Conservation (phyloP, 768 basidiomycete genomes). For the Russula lepida region DNA sequence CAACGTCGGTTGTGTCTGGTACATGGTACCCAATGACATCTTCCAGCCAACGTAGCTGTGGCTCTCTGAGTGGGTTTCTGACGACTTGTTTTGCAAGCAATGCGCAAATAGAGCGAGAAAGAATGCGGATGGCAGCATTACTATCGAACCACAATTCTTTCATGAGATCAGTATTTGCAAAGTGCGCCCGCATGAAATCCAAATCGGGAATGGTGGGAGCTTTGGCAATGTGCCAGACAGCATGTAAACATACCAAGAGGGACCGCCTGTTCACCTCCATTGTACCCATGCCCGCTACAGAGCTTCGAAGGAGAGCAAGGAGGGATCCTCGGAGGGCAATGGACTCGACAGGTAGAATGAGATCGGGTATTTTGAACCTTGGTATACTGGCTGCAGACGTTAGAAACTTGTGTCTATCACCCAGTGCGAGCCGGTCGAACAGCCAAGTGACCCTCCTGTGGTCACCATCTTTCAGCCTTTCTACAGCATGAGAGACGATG, state of each 20-base stretch:
- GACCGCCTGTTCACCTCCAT: not conserved
- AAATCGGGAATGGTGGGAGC: not conserved
- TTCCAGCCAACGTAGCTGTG: not conserved
- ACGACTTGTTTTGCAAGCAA: not conserved
- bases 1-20: not conserved
- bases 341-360: not conserved
- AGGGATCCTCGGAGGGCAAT: not conserved
- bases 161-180: not conserved
- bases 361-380: not conserved
- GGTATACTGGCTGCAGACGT: not conserved
- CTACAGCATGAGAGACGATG: not conserved
- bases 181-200: not conserved
- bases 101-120: not conserved
- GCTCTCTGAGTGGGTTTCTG: not conserved
- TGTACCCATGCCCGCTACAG: not conserved
- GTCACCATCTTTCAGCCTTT: not conserved
- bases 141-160: no score
- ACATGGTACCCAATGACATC: not conserved
- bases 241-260: not conserved
- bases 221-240: not conserved
- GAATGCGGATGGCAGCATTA: not conserved
- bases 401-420: not conserved
- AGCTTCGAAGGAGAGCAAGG: not conserved
- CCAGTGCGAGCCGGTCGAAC: not conserved
- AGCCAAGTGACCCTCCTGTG: not conserved